A percentile compares a stretch with the other conserved stretches of the same genome.
Conservation (phyloP, 257 asterid species). For the Henckelia pumila region DNA sequence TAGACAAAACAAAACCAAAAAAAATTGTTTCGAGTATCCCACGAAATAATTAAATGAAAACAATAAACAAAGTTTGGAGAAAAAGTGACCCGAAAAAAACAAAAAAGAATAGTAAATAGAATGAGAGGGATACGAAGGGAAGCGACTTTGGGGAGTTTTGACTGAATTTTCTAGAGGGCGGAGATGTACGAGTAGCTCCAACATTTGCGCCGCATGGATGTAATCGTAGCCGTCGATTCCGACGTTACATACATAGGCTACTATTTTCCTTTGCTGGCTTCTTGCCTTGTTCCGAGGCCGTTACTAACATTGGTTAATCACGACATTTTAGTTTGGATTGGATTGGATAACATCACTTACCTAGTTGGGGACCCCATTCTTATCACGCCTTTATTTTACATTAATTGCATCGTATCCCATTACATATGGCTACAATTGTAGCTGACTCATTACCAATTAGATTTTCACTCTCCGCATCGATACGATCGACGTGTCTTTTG, state of each 20-base stretch:
- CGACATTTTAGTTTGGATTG: too few relatives aligned
- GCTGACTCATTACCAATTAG: too few relatives aligned
- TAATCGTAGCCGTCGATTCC: constrained; percentile 45
- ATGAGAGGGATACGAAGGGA: too few relatives aligned
- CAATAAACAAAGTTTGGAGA: background rate
- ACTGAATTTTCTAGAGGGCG: constrained; percentile 23
- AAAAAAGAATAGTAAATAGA: background rate
- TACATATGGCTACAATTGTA: too few relatives aligned
- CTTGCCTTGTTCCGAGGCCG: constrained; percentile 5
- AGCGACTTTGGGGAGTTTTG: background rate
- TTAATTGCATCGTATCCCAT: background rate
- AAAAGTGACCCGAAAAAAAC: too few relatives aligned
- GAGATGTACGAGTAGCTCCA: constrained; percentile 36
- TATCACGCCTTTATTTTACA: too few relatives aligned
- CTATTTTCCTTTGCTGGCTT: constrained; percentile 2
- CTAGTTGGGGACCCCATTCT: background rate
- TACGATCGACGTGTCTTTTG: too few relatives aligned
- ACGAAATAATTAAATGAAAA: background rate
- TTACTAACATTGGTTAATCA: background rate
- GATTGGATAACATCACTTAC: too few relatives aligned
- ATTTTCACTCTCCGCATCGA: too few relatives aligned
- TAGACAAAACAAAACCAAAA: too few relatives aligned
- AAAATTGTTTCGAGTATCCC: too few relatives aligned
- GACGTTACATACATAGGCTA: constrained; percentile 35
- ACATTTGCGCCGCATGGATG: constrained; percentile 35